These are phyloP conservation scores for Phialemonium atrogriseum DNA, from an alignment of 2,329 filamentous ascomycete genomes.

Conservation along the genomic window DNA sequence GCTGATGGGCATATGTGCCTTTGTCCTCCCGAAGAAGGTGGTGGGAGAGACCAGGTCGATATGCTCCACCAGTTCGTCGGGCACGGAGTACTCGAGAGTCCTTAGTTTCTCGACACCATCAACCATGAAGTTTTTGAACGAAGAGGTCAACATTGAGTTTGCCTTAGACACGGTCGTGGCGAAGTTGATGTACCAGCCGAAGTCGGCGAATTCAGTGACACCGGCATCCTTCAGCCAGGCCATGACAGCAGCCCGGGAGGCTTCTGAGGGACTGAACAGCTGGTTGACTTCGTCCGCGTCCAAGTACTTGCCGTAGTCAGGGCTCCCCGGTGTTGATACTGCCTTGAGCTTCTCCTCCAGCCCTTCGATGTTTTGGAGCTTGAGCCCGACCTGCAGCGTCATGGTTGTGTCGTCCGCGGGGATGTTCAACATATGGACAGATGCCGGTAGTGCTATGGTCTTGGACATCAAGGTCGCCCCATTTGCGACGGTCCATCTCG, in stretches of 20 bases:
- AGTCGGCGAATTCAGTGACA: constrained; percentile 9
- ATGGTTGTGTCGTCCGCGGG: constrained; percentile 10
- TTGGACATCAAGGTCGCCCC: constrained; percentile 11
- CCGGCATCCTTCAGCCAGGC: constrained; percentile 13
- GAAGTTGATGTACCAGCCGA: constrained; percentile 21
- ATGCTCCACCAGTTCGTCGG: constrained; percentile 24
- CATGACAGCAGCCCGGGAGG: constrained; percentile 12
- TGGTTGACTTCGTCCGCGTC: constrained; percentile 14
- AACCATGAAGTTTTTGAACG: constrained; percentile 31
- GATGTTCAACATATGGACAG: constrained; percentile 9
- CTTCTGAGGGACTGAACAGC: constrained; percentile 14
- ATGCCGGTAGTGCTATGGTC: constrained; percentile 7
- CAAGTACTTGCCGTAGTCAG: constrained; percentile 18
- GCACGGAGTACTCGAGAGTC: constrained; percentile 18
- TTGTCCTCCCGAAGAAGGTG: constrained; percentile 32
- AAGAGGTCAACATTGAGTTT: constrained; percentile 30
- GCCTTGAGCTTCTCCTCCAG: constrained; percentile 16
- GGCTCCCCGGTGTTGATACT: constrained; percentile 16
- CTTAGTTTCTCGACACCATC: constrained; percentile 25
- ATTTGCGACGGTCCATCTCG: no score
- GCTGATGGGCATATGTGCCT: constrained; percentile 3
- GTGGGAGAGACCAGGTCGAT: constrained; percentile 38
- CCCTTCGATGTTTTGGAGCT: constrained; percentile 15
- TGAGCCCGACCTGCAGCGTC: constrained; percentile 12
- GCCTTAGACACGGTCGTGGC: constrained; percentile 24